Conservation (phyloP, 2,329 filamentous ascomycete genomes). For the Hortaea werneckii region DNA sequence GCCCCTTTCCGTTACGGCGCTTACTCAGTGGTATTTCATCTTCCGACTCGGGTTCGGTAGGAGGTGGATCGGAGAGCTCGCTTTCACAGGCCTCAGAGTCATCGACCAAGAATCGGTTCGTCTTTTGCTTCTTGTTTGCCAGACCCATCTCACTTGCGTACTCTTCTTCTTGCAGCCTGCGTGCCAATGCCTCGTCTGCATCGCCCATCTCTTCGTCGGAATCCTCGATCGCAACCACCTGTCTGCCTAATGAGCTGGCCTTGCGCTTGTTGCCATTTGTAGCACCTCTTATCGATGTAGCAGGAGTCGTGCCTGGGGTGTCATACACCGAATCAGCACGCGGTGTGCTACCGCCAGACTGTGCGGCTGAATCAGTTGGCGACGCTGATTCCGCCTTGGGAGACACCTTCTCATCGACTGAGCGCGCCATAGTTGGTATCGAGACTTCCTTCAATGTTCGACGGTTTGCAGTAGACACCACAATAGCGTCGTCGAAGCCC, state of each 20-base stretch:
- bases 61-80: constrained; percentile 21
- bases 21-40: constrained; percentile 6
- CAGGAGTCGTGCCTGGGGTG: constrained; percentile 54
- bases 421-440: constrained; percentile 9
- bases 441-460: constrained; percentile 5
- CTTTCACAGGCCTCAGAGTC: constrained; percentile 22
- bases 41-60: constrained; percentile 12
- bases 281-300: constrained; percentile 29
- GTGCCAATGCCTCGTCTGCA: constrained; percentile 21
- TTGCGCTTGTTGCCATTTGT: constrained; percentile 20
- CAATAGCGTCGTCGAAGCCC: constrained; percentile 5
- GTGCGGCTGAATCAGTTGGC: constrained; percentile 6
- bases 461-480: neutral
- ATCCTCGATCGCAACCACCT: constrained; percentile 16
- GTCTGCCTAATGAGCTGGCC: constrained; percentile 18
- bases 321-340: constrained; percentile 42
- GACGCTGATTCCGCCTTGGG: constrained; percentile 1
- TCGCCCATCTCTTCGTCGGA: constrained; percentile 15
- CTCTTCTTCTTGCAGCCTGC: constrained; percentile 27
- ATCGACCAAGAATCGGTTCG: constrained; percentile 8
- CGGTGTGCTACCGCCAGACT: constrained; percentile 15
- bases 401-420: neutral
- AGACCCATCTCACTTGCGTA: constrained; percentile 15
- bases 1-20: neutral
- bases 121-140: constrained; percentile 19